phyloP scores from a whole-genome alignment of 495 filamentous ascomycete genomes.

The Lophiostoma macrostomum region DNA sequence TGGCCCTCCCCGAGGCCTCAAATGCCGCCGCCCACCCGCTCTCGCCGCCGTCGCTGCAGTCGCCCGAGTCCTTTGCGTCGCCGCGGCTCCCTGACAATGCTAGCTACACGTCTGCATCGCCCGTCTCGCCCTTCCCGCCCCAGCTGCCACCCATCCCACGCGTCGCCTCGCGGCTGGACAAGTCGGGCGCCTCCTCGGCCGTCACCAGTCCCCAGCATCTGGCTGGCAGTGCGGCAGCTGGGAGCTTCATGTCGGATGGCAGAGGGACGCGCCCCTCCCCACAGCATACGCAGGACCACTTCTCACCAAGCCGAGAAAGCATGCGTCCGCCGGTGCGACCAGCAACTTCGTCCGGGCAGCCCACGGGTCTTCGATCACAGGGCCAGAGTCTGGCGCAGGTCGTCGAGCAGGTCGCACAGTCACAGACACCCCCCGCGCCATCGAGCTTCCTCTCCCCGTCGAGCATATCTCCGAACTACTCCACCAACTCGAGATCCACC shows the following conservation, averaged over 20 bases:
- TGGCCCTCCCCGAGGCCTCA: constrained; percentile 11
- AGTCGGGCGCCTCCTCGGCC: constrained; percentile 8
- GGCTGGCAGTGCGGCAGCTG: neutral
- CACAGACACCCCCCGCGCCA: constrained; percentile 4
- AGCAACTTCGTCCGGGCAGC: constrained; percentile 2
- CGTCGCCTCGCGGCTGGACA: constrained; percentile 37
- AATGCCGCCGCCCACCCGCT: constrained; percentile 4
- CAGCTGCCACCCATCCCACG: constrained; percentile 44
- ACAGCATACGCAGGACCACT: neutral
- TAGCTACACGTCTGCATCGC: constrained; percentile 31
- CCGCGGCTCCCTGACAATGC: constrained; percentile 20
- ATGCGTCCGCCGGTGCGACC: constrained; percentile 7
- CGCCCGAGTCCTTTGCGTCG: constrained; percentile 20
- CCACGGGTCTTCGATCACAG: constrained; percentile 4
- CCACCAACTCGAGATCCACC: constrained; percentile 22
- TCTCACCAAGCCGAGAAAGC: constrained; percentile 12
- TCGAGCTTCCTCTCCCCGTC: constrained; percentile 10
- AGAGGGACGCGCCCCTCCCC: neutral
- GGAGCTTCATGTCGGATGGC: neutral
- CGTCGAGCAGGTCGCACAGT: constrained; percentile 23
- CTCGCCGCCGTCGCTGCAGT: constrained; percentile 17
- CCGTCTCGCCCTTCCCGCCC: constrained; percentile 39
- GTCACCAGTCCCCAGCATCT: constrained; percentile 12
- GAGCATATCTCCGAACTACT: constrained; percentile 16
- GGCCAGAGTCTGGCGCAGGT: constrained; percentile 26